Conservation (phyloP, 306 rosid genomes). For the Oemleria cerasiformis region DNA sequence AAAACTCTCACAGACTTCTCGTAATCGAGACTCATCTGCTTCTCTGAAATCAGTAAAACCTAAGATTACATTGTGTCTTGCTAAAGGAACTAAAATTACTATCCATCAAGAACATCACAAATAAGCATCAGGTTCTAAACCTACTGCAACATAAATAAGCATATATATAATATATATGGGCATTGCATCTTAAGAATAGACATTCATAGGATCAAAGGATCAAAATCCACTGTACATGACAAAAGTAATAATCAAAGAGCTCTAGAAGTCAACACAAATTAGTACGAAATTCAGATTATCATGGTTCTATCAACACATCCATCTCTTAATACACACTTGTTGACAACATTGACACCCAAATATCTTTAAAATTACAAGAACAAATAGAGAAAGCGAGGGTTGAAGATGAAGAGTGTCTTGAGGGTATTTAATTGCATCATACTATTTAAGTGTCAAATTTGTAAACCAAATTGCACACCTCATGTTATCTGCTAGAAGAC, state of each 20-base stretch:
- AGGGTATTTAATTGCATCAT: background rate
- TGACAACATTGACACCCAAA: background rate
- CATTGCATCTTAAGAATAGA: background rate
- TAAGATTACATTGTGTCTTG: background rate
- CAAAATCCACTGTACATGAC: background rate
- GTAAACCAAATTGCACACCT: background rate
- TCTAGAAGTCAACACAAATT: background rate
- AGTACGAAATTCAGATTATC: background rate
- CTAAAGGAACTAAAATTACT: background rate
- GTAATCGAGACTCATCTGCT: slow-evolving; percentile 91
- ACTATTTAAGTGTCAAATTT: background rate
- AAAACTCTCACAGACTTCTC: slow-evolving; percentile 93
- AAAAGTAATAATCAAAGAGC: background rate
- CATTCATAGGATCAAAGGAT: background rate
- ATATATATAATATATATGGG: background rate
- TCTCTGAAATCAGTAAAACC: slow-evolving; percentile 60
- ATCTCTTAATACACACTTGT: background rate
- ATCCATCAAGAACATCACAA: background rate
- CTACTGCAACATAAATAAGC: background rate
- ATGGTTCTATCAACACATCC: background rate
- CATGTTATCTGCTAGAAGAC: background rate
- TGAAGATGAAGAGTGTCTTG: background rate
- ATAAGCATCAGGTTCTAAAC: background rate
- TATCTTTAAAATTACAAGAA: background rate
- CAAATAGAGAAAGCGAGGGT: background rate